Evolutionary conservation across 129 eudicot species (phyloP).

Genomic region (Flaveria trinervia): DNA sequence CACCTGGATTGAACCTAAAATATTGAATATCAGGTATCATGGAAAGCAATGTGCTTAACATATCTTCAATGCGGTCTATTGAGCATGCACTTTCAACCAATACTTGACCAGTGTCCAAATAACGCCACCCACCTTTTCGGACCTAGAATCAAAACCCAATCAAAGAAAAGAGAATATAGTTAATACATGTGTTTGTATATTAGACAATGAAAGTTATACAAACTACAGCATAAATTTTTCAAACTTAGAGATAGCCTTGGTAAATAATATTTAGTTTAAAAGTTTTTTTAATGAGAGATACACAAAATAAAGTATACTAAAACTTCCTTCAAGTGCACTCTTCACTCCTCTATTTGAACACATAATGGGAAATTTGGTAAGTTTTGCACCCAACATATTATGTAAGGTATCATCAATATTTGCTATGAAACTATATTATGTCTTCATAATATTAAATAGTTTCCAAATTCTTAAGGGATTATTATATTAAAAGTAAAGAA

Average conservation of each 20-base stretch:
- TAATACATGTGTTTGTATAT: background rate
- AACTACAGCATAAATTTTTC: background rate
- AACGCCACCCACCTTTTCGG: slow-evolving; percentile 95
- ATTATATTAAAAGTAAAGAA: background rate
- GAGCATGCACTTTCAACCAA: slow-evolving; percentile 98
- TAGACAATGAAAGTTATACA: background rate
- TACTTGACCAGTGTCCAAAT: slow-evolving; percentile 93
- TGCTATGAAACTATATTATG: background rate
- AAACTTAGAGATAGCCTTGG: background rate
- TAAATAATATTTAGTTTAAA: background rate
- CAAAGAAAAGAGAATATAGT: background rate
- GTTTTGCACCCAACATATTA: too few species aligned
- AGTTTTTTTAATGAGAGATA: background rate
- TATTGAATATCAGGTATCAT: slow-evolving; percentile 91
- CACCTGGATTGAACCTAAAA: slow-evolving; percentile 94
- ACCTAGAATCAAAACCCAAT: slow-evolving; percentile 42
- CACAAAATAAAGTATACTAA: too few species aligned
- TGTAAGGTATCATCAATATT: background rate
- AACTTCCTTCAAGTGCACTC: too few species aligned
- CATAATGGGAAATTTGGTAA: too few species aligned
- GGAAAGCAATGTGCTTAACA: slow-evolving; percentile 77
- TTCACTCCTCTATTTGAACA: too few species aligned
- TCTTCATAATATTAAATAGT: background rate
- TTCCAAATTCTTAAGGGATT: too few species aligned
- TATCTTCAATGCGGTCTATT: slow-evolving; percentile 86